phyloP scores from a whole-genome alignment of 495 filamentous ascomycete species.

The Aspergillus ostianus region DNA sequence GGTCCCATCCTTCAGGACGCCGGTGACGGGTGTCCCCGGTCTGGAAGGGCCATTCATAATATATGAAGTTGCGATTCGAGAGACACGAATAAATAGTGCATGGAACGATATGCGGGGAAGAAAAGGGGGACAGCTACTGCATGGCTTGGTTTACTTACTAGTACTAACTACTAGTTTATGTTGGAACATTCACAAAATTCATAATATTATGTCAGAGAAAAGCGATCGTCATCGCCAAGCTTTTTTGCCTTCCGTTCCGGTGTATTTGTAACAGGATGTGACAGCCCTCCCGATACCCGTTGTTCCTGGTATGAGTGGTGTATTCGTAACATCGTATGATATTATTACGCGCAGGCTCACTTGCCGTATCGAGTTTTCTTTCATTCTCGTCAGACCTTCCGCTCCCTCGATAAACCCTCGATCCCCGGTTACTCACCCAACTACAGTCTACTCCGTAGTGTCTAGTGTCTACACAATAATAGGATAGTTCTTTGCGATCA shows the following conservation, averaged over 20 bases:
- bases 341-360: too few species aligned
- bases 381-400: background rate
- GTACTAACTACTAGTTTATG: too few species aligned
- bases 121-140: background rate
- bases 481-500: too few species aligned
- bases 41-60: too few species aligned
- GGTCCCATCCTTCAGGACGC: too few species aligned
- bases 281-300: background rate
- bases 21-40: background rate
- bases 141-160: background rate
- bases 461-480: too few species aligned
- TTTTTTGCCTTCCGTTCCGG: background rate
- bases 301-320: background rate
- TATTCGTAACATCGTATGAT: background rate
- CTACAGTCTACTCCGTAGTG: too few species aligned
- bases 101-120: conserved; percentile 5
- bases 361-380: background rate
- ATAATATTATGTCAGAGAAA: too few species aligned
- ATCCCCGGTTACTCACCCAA: too few species aligned
- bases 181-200: too few species aligned
- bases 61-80: too few species aligned
- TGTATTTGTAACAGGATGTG: background rate
- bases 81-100: background rate
- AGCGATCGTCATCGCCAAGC: background rate
- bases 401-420: background rate